These are phyloP conservation scores for Xanthoconium stramineum DNA, from an alignment of 768 basidiomycete genomes.

Conservation along the genomic window DNA sequence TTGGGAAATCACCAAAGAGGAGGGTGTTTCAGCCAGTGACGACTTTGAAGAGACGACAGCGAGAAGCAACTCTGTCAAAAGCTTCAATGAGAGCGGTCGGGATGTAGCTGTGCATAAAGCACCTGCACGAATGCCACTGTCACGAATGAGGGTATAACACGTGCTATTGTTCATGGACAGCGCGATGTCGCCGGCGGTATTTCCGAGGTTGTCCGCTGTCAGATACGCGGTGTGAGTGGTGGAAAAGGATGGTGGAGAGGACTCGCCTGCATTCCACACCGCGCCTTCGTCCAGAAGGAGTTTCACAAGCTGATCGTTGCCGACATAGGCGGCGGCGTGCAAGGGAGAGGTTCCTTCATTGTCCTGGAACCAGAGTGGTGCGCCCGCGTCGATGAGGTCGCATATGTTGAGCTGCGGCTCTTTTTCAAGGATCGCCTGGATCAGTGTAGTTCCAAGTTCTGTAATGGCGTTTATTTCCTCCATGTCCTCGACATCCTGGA, in stretches of 20 bases:
- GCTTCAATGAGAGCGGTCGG: slow-evolving; percentile 5
- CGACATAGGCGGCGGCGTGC: slow-evolving; percentile 81
- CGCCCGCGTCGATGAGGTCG: slow-evolving; percentile 56
- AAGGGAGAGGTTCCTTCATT: slow-evolving; percentile 78
- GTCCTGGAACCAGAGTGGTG: slow-evolving; percentile 90
- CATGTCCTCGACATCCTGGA: slow-evolving; percentile 28
- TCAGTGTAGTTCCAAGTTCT: slow-evolving; percentile 55
- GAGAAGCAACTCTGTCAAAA: slow-evolving; percentile 63
- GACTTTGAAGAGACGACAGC: slow-evolving; percentile 53
- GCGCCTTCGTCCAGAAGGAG: slow-evolving; percentile 78
- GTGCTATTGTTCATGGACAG: slow-evolving; percentile 76
- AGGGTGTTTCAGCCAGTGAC: slow-evolving; percentile 19
- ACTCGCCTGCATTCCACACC: slow-evolving; percentile 83
- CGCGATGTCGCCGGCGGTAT: slow-evolving; percentile 89
- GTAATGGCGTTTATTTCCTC: slow-evolving; percentile 45
- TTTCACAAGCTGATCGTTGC: slow-evolving; percentile 61
- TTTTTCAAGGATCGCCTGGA: slow-evolving; percentile 52
- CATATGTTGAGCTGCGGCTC: slow-evolving; percentile 44
- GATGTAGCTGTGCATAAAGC: slow-evolving; percentile 20
- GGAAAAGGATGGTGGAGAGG: background rate
- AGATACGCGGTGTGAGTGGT: background rate
- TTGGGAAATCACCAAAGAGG: slow-evolving; percentile 42
- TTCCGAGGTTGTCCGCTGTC: slow-evolving; percentile 70
- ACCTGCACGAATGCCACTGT: slow-evolving; percentile 93
- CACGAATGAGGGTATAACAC: slow-evolving; percentile 78